Evolutionary conservation across 2,329 filamentous ascomycete species (phyloP).

Genomic region (Microsporum audouinii): DNA sequence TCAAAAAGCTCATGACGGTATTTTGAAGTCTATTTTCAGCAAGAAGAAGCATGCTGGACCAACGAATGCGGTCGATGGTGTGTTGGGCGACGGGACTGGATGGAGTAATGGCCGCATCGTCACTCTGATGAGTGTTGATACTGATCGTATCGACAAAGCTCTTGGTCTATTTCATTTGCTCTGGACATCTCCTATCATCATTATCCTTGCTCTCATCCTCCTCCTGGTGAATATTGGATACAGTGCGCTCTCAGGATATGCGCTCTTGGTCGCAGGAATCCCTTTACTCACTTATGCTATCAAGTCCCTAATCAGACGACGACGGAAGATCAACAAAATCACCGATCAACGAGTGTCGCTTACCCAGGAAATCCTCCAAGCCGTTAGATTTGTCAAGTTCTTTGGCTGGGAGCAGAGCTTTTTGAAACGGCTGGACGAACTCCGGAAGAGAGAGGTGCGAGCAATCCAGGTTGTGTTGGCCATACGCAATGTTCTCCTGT

Average conservation of each 20-base stretch:
- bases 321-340: conserved; percentile 77
- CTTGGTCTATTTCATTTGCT: conserved; percentile 80
- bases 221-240: conserved; percentile 81
- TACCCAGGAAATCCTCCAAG: conserved; percentile 83
- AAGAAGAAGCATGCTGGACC: conserved; percentile 24
- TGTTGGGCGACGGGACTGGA: conserved; percentile 60
- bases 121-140: conserved; percentile 91
- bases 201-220: conserved; percentile 66
- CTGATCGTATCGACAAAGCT: conserved; percentile 81
- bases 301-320: conserved; percentile 60
- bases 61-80: conserved; percentile 31
- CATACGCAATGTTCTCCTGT: conserved; percentile 75
- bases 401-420: conserved; percentile 94
- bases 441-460: conserved; percentile 64
- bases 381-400: conserved; percentile 89
- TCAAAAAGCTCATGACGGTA: conserved; percentile 33
- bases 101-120: conserved; percentile 90
- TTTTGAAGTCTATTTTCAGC: conserved; percentile 24
- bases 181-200: conserved; percentile 74
- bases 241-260: conserved; percentile 80
- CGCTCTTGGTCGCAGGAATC: conserved; percentile 63
- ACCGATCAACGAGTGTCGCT: conserved; percentile 85
- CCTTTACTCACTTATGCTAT: conserved; percentile 69
- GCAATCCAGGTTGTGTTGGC: conserved; percentile 75
- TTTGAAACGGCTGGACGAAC: conserved; percentile 59